Conservation (phyloP, 495 filamentous ascomycete genomes). For the Penicillium tannophilum region DNA sequence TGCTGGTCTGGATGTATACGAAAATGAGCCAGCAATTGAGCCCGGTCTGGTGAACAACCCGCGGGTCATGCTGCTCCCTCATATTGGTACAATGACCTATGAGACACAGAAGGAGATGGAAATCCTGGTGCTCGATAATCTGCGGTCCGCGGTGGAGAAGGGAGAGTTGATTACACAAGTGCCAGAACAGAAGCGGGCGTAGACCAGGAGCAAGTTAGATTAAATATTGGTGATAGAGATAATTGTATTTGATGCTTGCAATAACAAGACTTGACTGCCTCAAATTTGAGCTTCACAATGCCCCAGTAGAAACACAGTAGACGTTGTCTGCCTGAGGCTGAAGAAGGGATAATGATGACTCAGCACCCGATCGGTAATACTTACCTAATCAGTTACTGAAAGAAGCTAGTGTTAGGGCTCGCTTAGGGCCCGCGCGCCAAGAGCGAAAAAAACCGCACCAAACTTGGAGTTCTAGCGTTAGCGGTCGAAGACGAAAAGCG, state of each 20-base stretch:
- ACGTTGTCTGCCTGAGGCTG: no score
- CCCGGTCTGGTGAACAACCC: conserved; percentile 69
- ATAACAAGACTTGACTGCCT: no score
- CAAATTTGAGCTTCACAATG: no score
- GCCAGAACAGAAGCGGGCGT: conserved; percentile 60
- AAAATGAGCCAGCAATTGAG: conserved; percentile 75
- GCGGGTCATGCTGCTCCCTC: conserved; percentile 72
- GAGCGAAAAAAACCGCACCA: conserved; percentile 51
- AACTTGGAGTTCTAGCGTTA: conserved; percentile 33
- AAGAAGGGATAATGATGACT: background rate
- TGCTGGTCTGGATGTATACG: conserved; percentile 78
- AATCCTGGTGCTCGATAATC: conserved; percentile 67
- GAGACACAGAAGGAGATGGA: conserved; percentile 80
- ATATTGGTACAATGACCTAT: conserved; percentile 73
- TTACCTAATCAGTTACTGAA: conserved; percentile 17
- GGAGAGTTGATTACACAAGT: conserved; percentile 71
- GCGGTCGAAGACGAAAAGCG: conserved; percentile 49
- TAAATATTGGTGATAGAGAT: background rate
- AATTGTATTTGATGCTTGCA: background rate
- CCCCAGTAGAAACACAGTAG: no score
- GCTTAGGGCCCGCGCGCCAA: conserved; percentile 51
- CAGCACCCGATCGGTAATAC: background rate
- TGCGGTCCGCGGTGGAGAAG: conserved; percentile 62
- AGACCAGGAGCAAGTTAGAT: conserved; percentile 1
- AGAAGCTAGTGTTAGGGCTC: conserved; percentile 48